Evolutionary conservation across 768 basidiomycete species (phyloP).

Genomic region (Bullera alba): DNA sequence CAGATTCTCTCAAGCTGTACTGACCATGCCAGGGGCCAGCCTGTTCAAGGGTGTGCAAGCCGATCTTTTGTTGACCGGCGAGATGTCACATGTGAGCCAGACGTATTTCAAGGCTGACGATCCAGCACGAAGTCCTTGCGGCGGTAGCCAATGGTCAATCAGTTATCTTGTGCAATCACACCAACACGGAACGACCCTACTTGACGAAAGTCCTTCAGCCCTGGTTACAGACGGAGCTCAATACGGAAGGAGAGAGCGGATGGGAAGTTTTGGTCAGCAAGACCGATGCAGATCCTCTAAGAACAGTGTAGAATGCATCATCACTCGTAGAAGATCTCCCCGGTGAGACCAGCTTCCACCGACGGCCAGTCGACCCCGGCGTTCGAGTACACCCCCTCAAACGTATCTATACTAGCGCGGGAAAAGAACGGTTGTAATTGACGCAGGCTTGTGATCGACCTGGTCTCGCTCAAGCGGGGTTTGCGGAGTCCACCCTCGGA

Average conservation of each 20-base stretch:
- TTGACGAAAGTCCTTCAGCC: slow-evolving; percentile 61
- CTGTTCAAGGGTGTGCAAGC: slow-evolving; percentile 65
- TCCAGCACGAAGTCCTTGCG: slow-evolving; percentile 78
- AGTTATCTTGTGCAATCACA: slow-evolving; percentile 82
- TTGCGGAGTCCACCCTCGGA: slow-evolving; percentile 59
- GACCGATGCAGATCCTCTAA: slow-evolving; percentile 66
- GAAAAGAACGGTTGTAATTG: slow-evolving; percentile 89
- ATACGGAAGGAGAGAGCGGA: slow-evolving; percentile 36
- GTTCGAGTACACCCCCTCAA: slow-evolving; percentile 81
- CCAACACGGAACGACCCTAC: slow-evolving; percentile 91
- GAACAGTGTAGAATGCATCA: neutral
- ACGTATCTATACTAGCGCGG: slow-evolving; percentile 75
- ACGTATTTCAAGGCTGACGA: neutral
- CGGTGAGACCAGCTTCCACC: slow-evolving; percentile 70
- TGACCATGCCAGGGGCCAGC: slow-evolving; percentile 50
- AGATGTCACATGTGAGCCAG: slow-evolving; percentile 70
- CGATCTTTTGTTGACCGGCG: slow-evolving; percentile 86
- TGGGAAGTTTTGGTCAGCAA: slow-evolving; percentile 65
- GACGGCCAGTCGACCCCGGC: slow-evolving; percentile 71
- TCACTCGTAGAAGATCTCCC: slow-evolving; percentile 74
- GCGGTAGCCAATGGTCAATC: slow-evolving; percentile 67
- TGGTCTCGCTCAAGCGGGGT: slow-evolving; percentile 63
- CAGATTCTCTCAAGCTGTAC: neutral
- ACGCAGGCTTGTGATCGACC: slow-evolving; percentile 72
- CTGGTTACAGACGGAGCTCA: slow-evolving; percentile 57